These are phyloP conservation scores for Extremus antarcticus DNA, from an alignment of 495 filamentous ascomycete species.

Conservation along the genomic window DNA sequence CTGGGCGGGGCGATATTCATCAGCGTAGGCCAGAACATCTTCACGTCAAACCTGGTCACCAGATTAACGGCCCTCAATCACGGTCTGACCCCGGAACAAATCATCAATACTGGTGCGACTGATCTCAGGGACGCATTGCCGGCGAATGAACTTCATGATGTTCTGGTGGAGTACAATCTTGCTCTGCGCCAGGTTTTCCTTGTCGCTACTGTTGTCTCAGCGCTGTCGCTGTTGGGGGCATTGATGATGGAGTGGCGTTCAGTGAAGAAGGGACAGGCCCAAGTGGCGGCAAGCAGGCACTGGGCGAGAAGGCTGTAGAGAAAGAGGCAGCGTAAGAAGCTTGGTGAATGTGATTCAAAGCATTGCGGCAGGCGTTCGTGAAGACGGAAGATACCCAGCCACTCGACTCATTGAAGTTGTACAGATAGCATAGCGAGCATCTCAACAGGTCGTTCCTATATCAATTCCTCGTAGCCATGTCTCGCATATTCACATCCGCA, in stretches of 20 bases:
- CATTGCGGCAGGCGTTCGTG: not conserved
- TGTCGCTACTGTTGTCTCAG: conserved; percentile 20
- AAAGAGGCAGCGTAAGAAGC: too few species aligned
- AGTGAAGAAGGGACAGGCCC: conserved; percentile 35
- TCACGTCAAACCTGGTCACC: conserved; percentile 16
- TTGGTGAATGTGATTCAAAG: too few species aligned
- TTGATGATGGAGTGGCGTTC: conserved; percentile 30
- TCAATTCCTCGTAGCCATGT: too few species aligned
- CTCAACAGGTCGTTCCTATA: too few species aligned
- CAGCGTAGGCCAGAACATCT: conserved; percentile 30
- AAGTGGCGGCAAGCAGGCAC: conserved; percentile 1
- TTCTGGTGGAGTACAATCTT: conserved; percentile 26
- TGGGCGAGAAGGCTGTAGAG: not conserved
- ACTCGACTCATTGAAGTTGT: not conserved
- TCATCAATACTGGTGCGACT: conserved; percentile 29
- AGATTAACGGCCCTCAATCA: not conserved
- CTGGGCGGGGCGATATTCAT: conserved; percentile 30
- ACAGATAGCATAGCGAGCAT: not conserved
- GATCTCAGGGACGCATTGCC: conserved; percentile 24
- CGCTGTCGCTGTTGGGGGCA: conserved; percentile 21
- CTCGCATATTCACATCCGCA: too few species aligned
- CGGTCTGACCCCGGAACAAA: conserved; percentile 10
- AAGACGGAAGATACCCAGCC: not conserved
- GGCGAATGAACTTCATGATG: conserved; percentile 17
- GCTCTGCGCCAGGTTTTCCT: conserved; percentile 26